Evolutionary conservation across 2,329 filamentous ascomycete species (phyloP).

Genomic region (Tolypocladium sp.): DNA sequence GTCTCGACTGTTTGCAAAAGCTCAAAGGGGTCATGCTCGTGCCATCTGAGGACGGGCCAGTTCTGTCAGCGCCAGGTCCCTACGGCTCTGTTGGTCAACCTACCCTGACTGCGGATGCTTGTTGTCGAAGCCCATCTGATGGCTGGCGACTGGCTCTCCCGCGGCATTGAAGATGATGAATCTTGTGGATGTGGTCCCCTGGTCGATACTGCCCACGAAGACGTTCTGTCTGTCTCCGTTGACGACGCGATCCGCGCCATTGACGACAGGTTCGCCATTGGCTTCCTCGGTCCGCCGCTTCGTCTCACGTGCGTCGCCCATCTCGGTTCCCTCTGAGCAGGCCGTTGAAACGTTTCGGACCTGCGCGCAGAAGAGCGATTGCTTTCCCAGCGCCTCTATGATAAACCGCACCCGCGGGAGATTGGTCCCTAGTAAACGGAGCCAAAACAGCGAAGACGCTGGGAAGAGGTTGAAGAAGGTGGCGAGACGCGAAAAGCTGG

Average conservation of each 20-base stretch:
- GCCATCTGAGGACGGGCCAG: conserved; percentile 53
- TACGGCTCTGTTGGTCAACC: background rate
- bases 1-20: conserved; percentile 65
- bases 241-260: background rate
- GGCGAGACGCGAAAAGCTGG: background rate
- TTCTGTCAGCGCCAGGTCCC: conserved; percentile 21
- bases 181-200: conserved; percentile 80
- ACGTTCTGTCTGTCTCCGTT: conserved; percentile 25
- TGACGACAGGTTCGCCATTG: background rate
- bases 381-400: background rate
- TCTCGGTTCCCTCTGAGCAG: background rate
- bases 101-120: conserved; percentile 79
- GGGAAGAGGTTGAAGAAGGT: background rate
- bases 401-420: background rate
- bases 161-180: conserved; percentile 83
- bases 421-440: background rate
- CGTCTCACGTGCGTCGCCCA: background rate
- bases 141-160: conserved; percentile 69
- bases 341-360: background rate
- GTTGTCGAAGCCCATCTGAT: conserved; percentile 82
- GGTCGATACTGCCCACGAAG: conserved; percentile 83
- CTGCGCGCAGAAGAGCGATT: too few relatives aligned
- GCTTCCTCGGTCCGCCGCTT: background rate
- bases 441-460: background rate
- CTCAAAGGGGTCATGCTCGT: conserved; percentile 78